Evolutionary conservation across 2,329 filamentous ascomycete species (phyloP).

Genomic region (Tolypocladium tropicale): DNA sequence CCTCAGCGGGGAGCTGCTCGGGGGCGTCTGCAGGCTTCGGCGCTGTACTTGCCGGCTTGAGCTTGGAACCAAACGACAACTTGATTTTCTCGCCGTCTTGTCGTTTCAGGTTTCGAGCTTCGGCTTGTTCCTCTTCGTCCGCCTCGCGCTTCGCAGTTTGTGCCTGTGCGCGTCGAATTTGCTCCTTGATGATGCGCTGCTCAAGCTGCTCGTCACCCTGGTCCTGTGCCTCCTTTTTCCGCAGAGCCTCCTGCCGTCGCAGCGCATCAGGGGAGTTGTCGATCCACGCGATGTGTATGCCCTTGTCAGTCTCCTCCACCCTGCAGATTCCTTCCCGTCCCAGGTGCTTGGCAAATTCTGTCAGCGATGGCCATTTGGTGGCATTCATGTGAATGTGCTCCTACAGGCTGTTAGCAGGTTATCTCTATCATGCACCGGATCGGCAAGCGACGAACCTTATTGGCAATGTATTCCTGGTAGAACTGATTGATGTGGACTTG

Average conservation of each 20-base stretch:
- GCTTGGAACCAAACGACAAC: slow-evolving; percentile 50
- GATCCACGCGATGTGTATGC: slow-evolving; percentile 78
- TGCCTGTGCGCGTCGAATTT: slow-evolving; percentile 66
- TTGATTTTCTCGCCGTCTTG: slow-evolving; percentile 69
- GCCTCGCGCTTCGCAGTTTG: slow-evolving; percentile 29
- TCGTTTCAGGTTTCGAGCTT: slow-evolving; percentile 41
- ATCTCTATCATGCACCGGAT: neutral
- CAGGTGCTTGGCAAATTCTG: slow-evolving; percentile 81
- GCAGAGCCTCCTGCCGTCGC: slow-evolving; percentile 66
- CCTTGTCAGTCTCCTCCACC: slow-evolving; percentile 83
- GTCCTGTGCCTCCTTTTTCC: slow-evolving; percentile 76
- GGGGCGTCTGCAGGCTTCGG: slow-evolving; percentile 3
- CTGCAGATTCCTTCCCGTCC: slow-evolving; percentile 79
- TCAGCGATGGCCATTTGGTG: slow-evolving; percentile 78
- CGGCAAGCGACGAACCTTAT: slow-evolving; percentile 37
- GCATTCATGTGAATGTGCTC: slow-evolving; percentile 90
- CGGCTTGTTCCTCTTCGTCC: slow-evolving; percentile 28
- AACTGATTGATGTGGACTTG: slow-evolving; percentile 82
- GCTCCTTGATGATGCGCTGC: slow-evolving; percentile 69
- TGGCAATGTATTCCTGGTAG: slow-evolving; percentile 86
- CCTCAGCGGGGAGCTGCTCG: slow-evolving; percentile 10
- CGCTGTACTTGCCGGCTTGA: slow-evolving; percentile 10
- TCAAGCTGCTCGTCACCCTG: slow-evolving; percentile 87
- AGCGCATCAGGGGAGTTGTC: slow-evolving; percentile 85
- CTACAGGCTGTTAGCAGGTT: slow-evolving; percentile 5